A percentile compares a stretch with the other conserved stretches of the same genome.
Conservation (phyloP, 2,329 filamentous ascomycete genomes). For the Colletotrichum shisoi region DNA sequence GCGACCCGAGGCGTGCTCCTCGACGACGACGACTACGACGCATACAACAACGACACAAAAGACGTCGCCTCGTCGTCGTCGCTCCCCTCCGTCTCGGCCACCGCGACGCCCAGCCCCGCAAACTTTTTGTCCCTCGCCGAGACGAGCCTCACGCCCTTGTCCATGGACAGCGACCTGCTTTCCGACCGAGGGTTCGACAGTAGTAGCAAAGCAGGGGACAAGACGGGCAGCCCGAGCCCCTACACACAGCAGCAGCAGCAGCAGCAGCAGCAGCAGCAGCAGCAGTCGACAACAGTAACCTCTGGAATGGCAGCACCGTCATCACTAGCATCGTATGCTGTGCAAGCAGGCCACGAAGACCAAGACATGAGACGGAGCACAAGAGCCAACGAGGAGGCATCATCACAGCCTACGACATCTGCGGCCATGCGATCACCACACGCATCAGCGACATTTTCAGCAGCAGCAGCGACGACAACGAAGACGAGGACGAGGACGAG, state of each 20-base stretch:
- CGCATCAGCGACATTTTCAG: background rate
- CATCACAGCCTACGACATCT: background rate
- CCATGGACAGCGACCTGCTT: constrained; percentile 44
- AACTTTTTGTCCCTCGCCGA: constrained; percentile 43
- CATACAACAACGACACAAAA: constrained; percentile 31
- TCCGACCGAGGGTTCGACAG: constrained; percentile 16
- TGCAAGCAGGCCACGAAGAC: background rate
- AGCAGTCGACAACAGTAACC: background rate
- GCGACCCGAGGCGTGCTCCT: background rate
- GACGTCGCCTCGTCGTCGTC: constrained; percentile 25
- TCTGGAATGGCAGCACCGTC: constrained; percentile 13
- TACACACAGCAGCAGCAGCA: background rate
- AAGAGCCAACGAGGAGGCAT: background rate
- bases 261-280: background rate
- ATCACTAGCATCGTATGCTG: constrained; percentile 9
- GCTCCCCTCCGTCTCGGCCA: constrained; percentile 39
- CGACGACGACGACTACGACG: constrained; percentile 3
- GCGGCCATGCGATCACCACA: constrained; percentile 16
- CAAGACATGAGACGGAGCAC: background rate
- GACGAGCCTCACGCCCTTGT: constrained; percentile 46
- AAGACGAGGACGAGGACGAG: background rate
- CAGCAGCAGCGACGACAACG: background rate
- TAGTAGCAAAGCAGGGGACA: constrained; percentile 6
- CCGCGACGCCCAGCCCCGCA: constrained; percentile 36
- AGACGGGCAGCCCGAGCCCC: constrained; percentile 12